phyloP scores from a whole-genome alignment of 1,139 yeast genomes.

The Yamadazyma siamensis region DNA sequence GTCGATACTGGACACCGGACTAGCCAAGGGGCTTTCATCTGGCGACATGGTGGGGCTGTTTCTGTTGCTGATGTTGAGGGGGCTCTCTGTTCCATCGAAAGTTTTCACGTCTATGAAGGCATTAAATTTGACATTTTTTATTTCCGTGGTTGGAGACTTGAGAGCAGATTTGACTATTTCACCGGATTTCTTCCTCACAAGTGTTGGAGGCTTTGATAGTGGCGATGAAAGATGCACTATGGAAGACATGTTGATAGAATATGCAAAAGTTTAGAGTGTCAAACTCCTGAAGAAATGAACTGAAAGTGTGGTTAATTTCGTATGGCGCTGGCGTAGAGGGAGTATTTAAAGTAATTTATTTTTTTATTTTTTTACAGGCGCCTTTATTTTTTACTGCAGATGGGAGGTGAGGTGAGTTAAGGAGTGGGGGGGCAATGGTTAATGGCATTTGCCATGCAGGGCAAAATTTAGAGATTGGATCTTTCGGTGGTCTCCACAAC shows the following conservation, averaged over 20 bases:
- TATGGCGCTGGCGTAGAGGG: background rate
- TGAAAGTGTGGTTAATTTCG: slow-evolving; percentile 1
- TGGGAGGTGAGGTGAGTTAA: too few species aligned
- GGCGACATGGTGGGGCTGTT: slow-evolving; percentile 24
- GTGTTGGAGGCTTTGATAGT: slow-evolving; percentile 4
- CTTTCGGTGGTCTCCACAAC: too few species aligned
- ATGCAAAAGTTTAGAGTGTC: too few species aligned
- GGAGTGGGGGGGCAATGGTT: too few species aligned
- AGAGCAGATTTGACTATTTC: slow-evolving; percentile 40
- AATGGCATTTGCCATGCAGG: too few species aligned
- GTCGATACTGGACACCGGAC: background rate
- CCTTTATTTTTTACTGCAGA: background rate
- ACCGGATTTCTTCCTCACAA: slow-evolving; percentile 37
- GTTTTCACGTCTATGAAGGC: slow-evolving; percentile 23
- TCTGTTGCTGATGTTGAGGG: slow-evolving; percentile 32
- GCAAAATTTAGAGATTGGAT: too few species aligned
- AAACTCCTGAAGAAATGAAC: background rate
- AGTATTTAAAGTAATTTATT: slow-evolving; percentile 2
- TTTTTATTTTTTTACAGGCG: slow-evolving; percentile 2
- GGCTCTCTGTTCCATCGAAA: slow-evolving; percentile 43
- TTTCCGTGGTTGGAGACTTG: slow-evolving; percentile 13
- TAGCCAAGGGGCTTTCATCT: slow-evolving; percentile 1
- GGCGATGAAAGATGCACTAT: background rate
- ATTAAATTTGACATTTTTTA: slow-evolving; percentile 10
- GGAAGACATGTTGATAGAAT: too few species aligned